A percentile compares a stretch with the other conserved stretches of the same genome.
These are phyloP conservation scores for Wallacemonas collosoma DNA, from an alignment of 208 protist genomes.

Conservation along the genomic window DNA sequence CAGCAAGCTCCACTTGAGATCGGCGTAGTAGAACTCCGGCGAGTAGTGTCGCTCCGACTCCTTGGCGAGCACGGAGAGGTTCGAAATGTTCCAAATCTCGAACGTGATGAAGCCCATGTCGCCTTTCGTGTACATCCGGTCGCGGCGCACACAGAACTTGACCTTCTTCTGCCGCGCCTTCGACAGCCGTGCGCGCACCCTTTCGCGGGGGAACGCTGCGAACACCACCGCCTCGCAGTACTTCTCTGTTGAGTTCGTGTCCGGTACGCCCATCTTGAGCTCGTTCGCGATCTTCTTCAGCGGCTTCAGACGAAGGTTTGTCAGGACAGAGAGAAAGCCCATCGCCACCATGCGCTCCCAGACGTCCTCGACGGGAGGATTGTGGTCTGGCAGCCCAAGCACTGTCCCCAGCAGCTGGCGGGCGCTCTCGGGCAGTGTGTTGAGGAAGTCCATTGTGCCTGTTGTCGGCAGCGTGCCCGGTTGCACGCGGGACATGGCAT, in stretches of 20 bases:
- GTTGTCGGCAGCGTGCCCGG: slow-evolving; percentile 72
- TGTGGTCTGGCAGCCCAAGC: slow-evolving; percentile 77
- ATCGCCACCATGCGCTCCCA: slow-evolving; percentile 92
- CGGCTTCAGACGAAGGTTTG: slow-evolving; percentile 87
- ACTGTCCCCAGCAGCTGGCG: slow-evolving; percentile 72
- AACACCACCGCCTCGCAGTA: slow-evolving; percentile 90
- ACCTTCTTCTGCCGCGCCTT: slow-evolving; percentile 81
- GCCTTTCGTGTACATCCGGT: slow-evolving; percentile 73
- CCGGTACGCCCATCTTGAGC: slow-evolving; percentile 66
- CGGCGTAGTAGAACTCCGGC: slow-evolving; percentile 85
- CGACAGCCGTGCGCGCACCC: slow-evolving; percentile 71
- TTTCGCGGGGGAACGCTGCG: slow-evolving; percentile 84
- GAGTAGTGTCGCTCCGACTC: slow-evolving; percentile 91
- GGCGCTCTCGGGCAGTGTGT: slow-evolving; percentile 78
- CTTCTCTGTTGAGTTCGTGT: slow-evolving; percentile 88
- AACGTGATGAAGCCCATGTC: slow-evolving; percentile 93
- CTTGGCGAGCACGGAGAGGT: slow-evolving; percentile 86
- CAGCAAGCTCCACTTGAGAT: slow-evolving; percentile 88
- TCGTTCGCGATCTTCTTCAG: slow-evolving; percentile 88
- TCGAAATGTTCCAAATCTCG: slow-evolving; percentile 85
- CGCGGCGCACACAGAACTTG: slow-evolving; percentile 75
- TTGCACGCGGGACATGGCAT: slow-evolving; percentile 80
- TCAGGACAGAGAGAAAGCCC: slow-evolving; percentile 87
- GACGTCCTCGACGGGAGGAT: slow-evolving; percentile 83
- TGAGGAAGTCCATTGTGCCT: slow-evolving; percentile 85